Base-by-base conservation (phyloP, 2,329 filamentous ascomycete species). In the Chrysoporthe austroafricana region DNA sequence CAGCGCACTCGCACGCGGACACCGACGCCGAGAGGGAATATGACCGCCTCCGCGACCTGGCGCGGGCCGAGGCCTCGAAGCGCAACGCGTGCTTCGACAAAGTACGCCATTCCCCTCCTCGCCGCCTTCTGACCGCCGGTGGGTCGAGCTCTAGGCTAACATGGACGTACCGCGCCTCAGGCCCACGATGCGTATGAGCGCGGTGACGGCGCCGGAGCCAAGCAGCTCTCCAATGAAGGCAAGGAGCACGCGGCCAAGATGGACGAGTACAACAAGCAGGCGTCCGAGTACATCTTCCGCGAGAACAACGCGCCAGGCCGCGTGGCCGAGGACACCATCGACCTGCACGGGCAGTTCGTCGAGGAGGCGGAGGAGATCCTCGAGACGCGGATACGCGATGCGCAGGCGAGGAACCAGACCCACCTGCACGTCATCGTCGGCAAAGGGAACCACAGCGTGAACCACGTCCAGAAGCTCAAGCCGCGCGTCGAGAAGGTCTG, bases 341-440 rank as follows among this genome's bases (percentile, higher is more conserved):
- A 99, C 80, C 84, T 99, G 60, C 96, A 99, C 78, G 96, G 96
- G 2, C 91, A 96, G 76, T 97, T 91, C 75, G 94, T 97, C 68
- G 93, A 97, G 77, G 96, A 98, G 82, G 96, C 96, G 5, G 94
- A 97, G 82, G 88, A 93, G 71, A 96, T 97, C 67, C 83, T 98
- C 32, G 92, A 95, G 81, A 85, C 92, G 79, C 86, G 96, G 72
- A 97, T 99, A 75, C 87, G 88, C 72, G 90, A 92, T 72, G 94
- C 94, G 68, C 88, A 88, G 76, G 79, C 85, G 64, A 85, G 88
- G 46, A 92, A 92, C 0, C 91, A 97, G 81, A 88, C 83, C 26
- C 93, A 97, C 80, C 82, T 99, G 66, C 94, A 97, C 80, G 94
- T 97, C 52, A 97, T 99, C 75, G 95, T 98, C 42, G 96, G 96